Conservation (phyloP, 2,329 filamentous ascomycete species). For the Penicillium paneum region DNA sequence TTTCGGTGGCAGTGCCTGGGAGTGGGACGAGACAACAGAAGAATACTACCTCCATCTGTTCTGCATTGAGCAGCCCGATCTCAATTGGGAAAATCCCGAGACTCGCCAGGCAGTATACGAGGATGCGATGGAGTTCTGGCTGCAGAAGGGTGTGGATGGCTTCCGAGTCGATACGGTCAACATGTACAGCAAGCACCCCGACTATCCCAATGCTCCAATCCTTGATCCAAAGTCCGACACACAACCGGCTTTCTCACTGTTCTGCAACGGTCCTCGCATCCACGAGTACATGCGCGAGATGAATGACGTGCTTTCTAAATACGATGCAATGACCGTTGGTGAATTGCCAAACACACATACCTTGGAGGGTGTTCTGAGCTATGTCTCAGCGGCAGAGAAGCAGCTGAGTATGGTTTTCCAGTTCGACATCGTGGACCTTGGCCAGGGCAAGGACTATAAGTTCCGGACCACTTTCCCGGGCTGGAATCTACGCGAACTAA, state of each 20-base stretch:
- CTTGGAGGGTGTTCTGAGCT: slow-evolving; percentile 55
- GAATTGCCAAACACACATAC: slow-evolving; percentile 65
- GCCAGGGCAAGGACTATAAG: slow-evolving; percentile 44
- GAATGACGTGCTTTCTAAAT: slow-evolving; percentile 57
- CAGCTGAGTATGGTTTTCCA: slow-evolving; percentile 68
- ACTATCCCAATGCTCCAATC: slow-evolving; percentile 56
- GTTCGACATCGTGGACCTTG: slow-evolving; percentile 53
- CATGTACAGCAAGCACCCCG: slow-evolving; percentile 52
- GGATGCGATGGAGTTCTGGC: slow-evolving; percentile 69
- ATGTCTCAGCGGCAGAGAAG: slow-evolving; percentile 57
- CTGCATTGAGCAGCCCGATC: slow-evolving; percentile 67
- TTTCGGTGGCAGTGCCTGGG: slow-evolving; percentile 63
- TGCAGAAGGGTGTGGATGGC: slow-evolving; percentile 65
- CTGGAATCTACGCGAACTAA: slow-evolving; percentile 49
- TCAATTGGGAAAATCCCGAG: slow-evolving; percentile 71
- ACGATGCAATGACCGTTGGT: slow-evolving; percentile 68
- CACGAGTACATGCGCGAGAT: slow-evolving; percentile 67
- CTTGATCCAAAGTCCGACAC: slow-evolving; percentile 43
- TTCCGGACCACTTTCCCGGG: slow-evolving; percentile 47
- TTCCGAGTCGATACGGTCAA: slow-evolving; percentile 69
- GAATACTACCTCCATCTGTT: slow-evolving; percentile 75
- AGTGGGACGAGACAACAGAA: slow-evolving; percentile 63
- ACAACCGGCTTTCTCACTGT: slow-evolving; percentile 57
- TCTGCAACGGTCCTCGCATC: slow-evolving; percentile 66
- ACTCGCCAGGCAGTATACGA: slow-evolving; percentile 65